Conservation (phyloP, 495 filamentous ascomycete genomes). For the Penicillium crystallinum region DNA sequence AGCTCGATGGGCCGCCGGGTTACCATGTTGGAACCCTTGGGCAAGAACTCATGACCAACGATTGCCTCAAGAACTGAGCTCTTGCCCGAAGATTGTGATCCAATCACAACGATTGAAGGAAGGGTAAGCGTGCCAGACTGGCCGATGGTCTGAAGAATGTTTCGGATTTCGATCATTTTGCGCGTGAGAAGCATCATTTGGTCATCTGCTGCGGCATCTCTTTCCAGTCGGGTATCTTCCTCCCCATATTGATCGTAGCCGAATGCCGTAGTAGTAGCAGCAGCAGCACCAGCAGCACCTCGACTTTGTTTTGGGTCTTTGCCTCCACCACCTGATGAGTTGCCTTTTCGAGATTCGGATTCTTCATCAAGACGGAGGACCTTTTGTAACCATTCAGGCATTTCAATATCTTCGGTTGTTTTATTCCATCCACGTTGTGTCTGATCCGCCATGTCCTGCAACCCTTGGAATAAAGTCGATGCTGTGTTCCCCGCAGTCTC, state of each 20-base stretch:
- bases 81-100: slow-evolving; percentile 96
- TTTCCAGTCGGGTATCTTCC: slow-evolving; percentile 58
- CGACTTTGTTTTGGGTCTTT: slow-evolving; percentile 60
- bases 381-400: slow-evolving; percentile 83
- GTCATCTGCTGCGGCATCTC: slow-evolving; percentile 75
- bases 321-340: slow-evolving; percentile 40
- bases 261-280: slow-evolving; percentile 67
- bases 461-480: slow-evolving; percentile 58
- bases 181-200: slow-evolving; percentile 99
- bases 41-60: slow-evolving; percentile 95
- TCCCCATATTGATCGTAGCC: slow-evolving; percentile 70
- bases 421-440: slow-evolving; percentile 75
- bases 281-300: slow-evolving; percentile 45
- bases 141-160: slow-evolving; percentile 82
- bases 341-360: slow-evolving; percentile 33
- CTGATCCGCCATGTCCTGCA: slow-evolving; percentile 69
- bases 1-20: slow-evolving; percentile 94
- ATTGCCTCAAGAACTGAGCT: slow-evolving; percentile 97
- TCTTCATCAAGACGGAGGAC: slow-evolving; percentile 58
- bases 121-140: slow-evolving; percentile 82
- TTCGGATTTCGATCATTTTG: slow-evolving; percentile 99
- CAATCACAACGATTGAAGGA: slow-evolving; percentile 96
- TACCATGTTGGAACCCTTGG: slow-evolving; percentile 98
- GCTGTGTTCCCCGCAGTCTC: slow-evolving; percentile 64
- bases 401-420: slow-evolving; percentile 69